Conservation (phyloP, 2,329 filamentous ascomycete species). For the Aspergillus quadrilineatus region DNA sequence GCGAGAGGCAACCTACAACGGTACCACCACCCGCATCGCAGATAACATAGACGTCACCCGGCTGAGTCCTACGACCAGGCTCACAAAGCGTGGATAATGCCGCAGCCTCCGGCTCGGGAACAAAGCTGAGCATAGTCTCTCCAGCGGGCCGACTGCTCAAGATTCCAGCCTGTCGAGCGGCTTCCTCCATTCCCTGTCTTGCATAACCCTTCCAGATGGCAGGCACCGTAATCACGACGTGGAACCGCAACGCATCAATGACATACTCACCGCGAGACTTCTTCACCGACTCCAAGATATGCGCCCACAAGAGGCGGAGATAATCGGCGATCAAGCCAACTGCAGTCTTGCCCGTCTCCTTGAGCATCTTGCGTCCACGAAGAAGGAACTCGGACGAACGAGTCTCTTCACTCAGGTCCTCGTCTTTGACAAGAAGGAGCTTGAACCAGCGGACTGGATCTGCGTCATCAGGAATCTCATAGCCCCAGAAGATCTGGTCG, state of each 20-base stretch:
- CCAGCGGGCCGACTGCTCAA: neutral
- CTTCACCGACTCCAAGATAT: neutral
- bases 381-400: neutral
- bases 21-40: slow-evolving; percentile 9
- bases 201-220: slow-evolving; percentile 13
- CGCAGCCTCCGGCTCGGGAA: slow-evolving; percentile 6
- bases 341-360: neutral
- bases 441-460: slow-evolving; percentile 9
- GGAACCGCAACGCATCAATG: slow-evolving; percentile 4
- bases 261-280: neutral
- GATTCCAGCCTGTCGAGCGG: neutral
- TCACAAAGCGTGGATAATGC: slow-evolving; percentile 6
- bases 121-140: neutral
- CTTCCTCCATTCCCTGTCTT: slow-evolving; percentile 8
- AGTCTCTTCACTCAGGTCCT: neutral
- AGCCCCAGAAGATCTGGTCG: slow-evolving; percentile 5
- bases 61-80: neutral
- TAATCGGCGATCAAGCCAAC: slow-evolving; percentile 5
- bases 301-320: slow-evolving; percentile 1
- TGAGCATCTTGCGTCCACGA: slow-evolving; percentile 2
- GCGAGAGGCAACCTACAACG: neutral
- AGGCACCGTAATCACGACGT: slow-evolving; percentile 10
- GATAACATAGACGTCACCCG: slow-evolving; percentile 6
- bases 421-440: slow-evolving; percentile 3
- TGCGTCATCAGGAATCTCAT: slow-evolving; percentile 2